phyloP scores from a whole-genome alignment of 208 protist genomes.

The Phytomonas sp. region DNA sequence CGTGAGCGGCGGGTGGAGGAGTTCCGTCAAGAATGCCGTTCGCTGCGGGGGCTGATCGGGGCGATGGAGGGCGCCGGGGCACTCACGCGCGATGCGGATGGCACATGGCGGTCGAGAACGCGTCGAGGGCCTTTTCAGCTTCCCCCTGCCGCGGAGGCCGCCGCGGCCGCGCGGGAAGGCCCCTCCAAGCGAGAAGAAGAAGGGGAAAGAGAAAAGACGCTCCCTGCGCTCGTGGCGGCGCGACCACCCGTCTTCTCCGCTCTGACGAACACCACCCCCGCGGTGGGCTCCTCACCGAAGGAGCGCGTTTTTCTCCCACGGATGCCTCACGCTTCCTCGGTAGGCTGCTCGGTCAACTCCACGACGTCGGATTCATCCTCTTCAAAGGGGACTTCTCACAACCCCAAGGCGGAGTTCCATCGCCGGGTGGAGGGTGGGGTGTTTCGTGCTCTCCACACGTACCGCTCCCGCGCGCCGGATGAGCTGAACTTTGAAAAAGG shows the following conservation, averaged over 20 bases:
- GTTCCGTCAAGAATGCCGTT: conserved; percentile 13
- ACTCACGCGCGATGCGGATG: background rate
- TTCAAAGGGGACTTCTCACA: background rate
- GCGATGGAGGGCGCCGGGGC: background rate
- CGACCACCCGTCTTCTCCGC: no score
- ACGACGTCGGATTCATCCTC: conserved; percentile 1
- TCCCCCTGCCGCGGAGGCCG: no score
- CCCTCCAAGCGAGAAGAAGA: no score
- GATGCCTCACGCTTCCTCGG: background rate
- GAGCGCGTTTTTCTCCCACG: background rate
- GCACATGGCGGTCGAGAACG: background rate
- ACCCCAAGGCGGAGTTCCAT: background rate
- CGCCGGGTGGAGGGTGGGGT: conserved; percentile 35
- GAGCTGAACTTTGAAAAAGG: conserved; percentile 78
- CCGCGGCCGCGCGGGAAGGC: no score
- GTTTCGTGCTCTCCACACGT: conserved; percentile 64
- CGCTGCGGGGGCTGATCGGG: conserved; percentile 14
- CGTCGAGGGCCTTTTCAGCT: background rate
- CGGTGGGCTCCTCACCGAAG: background rate
- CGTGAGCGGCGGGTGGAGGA: background rate
- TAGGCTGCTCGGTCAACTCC: background rate
- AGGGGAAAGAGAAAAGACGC: background rate
- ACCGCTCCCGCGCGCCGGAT: conserved; percentile 71
- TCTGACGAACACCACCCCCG: no score
- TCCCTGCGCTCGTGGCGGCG: background rate